These are phyloP conservation scores for Paxillus rubicundulus DNA, from an alignment of 768 basidiomycete genomes.

Conservation along the genomic window DNA sequence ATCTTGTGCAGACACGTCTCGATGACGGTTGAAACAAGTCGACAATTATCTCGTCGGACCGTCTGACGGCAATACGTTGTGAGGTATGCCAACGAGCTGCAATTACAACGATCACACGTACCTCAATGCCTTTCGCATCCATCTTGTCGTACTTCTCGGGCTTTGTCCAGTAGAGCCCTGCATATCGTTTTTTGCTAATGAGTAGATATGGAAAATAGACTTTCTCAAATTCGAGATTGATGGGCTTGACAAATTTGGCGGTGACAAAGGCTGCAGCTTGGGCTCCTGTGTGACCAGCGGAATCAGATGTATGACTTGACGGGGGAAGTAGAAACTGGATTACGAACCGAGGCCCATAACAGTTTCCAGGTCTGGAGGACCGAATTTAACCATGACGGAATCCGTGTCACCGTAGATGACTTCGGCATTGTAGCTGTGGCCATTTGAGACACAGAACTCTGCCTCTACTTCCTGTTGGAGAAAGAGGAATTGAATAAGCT, in stretches of 20 bases:
- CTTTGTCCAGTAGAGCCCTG: slow-evolving; percentile 96
- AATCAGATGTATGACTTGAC: background rate
- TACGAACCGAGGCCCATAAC: slow-evolving; percentile 87
- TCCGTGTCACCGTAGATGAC: slow-evolving; percentile 99
- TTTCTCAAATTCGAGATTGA: slow-evolving; percentile 99
- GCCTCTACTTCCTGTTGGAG: slow-evolving; percentile 78
- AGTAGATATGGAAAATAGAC: slow-evolving; percentile 98
- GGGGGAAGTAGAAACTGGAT: background rate
- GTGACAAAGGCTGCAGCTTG: slow-evolving; percentile 94
- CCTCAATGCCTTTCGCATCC: slow-evolving; percentile 99
- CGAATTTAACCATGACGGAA: slow-evolving; percentile 98
- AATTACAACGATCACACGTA: slow-evolving; percentile 31
- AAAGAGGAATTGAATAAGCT: background rate
- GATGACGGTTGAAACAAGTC: slow-evolving; percentile 97
- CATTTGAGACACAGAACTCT: slow-evolving; percentile 82
- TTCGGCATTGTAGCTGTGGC: slow-evolving; percentile 81
- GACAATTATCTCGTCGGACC: slow-evolving; percentile 96
- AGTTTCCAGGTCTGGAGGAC: slow-evolving; percentile 76
- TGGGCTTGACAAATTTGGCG: slow-evolving; percentile 86
- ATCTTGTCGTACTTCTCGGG: slow-evolving; percentile 97
- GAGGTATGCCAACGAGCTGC: background rate
- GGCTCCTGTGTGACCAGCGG: slow-evolving; percentile 51
- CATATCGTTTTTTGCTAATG: slow-evolving; percentile 98
- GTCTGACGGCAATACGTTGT: slow-evolving; percentile 52
- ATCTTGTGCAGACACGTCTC: slow-evolving; percentile 98